Base-by-base conservation (phyloP, 108 stramenopile species). In the Discostella stelligeroides region DNA sequence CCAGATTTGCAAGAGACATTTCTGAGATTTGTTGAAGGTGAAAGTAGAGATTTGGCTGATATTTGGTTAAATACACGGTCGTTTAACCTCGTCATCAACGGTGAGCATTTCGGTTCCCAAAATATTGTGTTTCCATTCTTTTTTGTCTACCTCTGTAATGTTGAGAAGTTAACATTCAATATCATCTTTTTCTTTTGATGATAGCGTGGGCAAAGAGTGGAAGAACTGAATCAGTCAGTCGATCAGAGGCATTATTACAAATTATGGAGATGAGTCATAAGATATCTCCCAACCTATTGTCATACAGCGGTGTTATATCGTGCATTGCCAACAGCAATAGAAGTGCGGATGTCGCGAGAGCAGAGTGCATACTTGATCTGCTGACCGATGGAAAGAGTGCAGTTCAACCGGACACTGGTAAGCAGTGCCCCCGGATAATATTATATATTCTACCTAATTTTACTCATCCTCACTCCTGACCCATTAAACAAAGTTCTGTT, bases 41-140 rank as follows among this genome's bases (percentile, higher is more conserved):
- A 70, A 47, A 70, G 59, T 45, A 25, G 69, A 29, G 39, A 46
- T 17, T 27, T 6, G 27, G 27, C 11, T 15, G 59, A 70, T 39
- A 0, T 4, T 21, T 70, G 69, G 69, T 0, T 60, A 7, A 58
- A 70, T 41, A 42, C 59, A 38, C 47, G 69, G 23, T 70, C 69
- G 4, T 70, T 49, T 48, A 70, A 70, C 23, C 47, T 70, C 20
- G 69, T 70, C 4, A 70, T 70, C 7, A 70, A 70, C 43, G 63
- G 63, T 63, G 46, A 63, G 63, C n/a, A n/a, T n/a, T n/a, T n/a
- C n/a, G n/a, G n/a, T n/a, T n/a, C n/a, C n/a, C n/a, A n/a, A n/a
- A n/a, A n/a, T n/a, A n/a, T n/a, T n/a, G n/a, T 63, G 13, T 55
- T 45, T 37, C 45, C 14, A 7, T 12, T 5, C 24, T 53, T n/a